A percentile compares a stretch with the other conserved stretches of the same genome.
phyloP scores from a whole-genome alignment of 2,329 filamentous ascomycete species.

The Cladosporium sp. region DNA sequence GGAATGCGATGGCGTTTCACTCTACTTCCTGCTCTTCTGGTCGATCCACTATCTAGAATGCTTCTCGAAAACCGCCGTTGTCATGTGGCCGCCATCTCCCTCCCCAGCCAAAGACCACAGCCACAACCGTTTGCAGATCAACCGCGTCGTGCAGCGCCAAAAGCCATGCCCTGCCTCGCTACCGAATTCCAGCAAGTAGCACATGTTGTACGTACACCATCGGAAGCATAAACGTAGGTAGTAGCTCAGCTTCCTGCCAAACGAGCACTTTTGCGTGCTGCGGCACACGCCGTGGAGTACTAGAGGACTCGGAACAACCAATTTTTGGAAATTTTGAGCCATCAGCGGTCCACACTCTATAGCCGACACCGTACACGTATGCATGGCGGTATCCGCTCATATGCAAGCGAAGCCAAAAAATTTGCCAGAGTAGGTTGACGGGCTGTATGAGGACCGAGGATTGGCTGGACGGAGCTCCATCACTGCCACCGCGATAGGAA shows the following conservation, averaged over 20 bases:
- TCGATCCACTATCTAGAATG: conserved; percentile 1
- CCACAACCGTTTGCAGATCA: conserved; percentile 9
- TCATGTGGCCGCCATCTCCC: not conserved
- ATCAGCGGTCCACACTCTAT: not conserved
- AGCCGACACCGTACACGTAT: conserved; percentile 1
- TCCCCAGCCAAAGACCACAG: not conserved
- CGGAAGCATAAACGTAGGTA: too few species aligned
- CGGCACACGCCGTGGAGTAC: too few species aligned
- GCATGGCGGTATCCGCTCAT: not conserved
- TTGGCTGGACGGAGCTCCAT: too few species aligned
- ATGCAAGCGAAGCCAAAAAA: conserved; percentile 1
- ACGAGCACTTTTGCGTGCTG: too few species aligned
- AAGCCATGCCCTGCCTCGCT: conserved; percentile 6
- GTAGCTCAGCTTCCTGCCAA: too few species aligned
- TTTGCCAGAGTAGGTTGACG: not conserved
- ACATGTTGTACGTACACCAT: too few species aligned
- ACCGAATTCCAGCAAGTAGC: not conserved
- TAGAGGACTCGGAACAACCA: too few species aligned
- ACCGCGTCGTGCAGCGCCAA: not conserved
- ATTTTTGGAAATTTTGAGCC: too few species aligned
- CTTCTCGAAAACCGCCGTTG: conserved; percentile 1
- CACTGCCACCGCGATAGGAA: too few species aligned
- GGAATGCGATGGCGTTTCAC: conserved; percentile 7
- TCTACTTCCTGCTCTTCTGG: not conserved
- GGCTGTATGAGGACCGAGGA: too few species aligned